A percentile compares a stretch with the other conserved stretches of the same genome.
These are phyloP conservation scores for Amorphotheca resinae DNA, from an alignment of 495 filamentous ascomycete species.

Conservation along the genomic window DNA sequence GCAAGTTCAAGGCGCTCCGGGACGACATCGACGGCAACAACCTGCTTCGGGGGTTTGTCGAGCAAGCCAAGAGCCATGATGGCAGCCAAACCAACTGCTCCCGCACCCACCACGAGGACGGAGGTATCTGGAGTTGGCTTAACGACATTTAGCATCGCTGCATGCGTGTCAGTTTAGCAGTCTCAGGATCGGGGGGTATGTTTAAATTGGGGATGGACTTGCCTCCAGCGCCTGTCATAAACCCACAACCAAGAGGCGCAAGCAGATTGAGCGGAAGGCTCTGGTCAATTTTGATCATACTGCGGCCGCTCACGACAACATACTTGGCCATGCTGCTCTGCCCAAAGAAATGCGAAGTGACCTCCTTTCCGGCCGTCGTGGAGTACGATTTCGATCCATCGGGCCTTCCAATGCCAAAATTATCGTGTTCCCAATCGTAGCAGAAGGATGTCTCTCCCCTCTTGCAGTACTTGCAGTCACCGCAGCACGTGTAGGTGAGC, in stretches of 20 bases:
- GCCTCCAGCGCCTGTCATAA: conserved; percentile 31
- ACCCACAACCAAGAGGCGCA: conserved; percentile 31
- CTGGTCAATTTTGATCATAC: conserved; percentile 9
- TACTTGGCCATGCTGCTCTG: conserved; percentile 28
- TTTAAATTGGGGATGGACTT: no score
- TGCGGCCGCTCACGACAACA: conserved; percentile 23
- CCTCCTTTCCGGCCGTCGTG: conserved; percentile 18
- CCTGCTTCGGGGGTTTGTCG: conserved; percentile 16
- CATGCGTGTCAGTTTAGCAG: no score
- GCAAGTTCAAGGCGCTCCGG: conserved; percentile 30
- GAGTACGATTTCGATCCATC: conserved; percentile 11
- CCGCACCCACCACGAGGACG: conserved; percentile 30
- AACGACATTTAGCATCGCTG: conserved; percentile 28
- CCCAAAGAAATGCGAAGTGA: conserved; percentile 32
- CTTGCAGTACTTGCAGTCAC: conserved; percentile 23
- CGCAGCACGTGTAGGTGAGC: conserved; percentile 26
- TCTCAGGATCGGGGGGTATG: no score
- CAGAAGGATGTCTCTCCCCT: conserved; percentile 23
- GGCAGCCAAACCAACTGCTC: conserved; percentile 32
- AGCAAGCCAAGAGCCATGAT: conserved; percentile 17
- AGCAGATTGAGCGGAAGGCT: conserved; percentile 21
- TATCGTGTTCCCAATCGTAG: conserved; percentile 17
- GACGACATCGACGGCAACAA: conserved; percentile 35
- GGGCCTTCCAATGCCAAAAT: conserved; percentile 23
- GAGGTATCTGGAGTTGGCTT: conserved; percentile 18